Conservation (phyloP, 1,139 yeast genomes). For the Debaryomycetaceae sp. region DNA sequence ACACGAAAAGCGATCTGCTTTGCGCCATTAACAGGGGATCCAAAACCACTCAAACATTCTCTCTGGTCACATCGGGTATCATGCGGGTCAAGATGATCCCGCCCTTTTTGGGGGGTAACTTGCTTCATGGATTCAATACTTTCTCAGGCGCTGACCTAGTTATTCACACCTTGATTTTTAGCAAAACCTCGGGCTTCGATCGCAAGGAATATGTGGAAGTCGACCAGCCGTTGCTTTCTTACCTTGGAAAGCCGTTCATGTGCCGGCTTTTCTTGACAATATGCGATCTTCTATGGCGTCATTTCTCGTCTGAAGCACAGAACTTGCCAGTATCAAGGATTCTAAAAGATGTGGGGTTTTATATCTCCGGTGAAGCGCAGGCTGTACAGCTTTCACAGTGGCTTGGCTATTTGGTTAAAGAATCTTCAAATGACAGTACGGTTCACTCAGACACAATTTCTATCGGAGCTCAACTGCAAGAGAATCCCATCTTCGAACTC, state of each 20-base stretch:
- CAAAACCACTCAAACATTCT: conserved; percentile 26
- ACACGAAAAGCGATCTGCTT: too few relatives aligned
- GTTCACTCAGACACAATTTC: not conserved
- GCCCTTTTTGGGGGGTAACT: conserved; percentile 2
- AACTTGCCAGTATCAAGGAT: too few relatives aligned
- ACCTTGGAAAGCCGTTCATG: conserved; percentile 15
- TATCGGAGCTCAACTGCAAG: not conserved
- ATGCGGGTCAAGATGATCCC: conserved; percentile 1
- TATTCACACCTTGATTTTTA: too few relatives aligned
- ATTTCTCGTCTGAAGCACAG: too few relatives aligned
- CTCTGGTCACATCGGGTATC: conserved; percentile 20
- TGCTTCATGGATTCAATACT: not conserved
- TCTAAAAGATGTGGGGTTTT: too few relatives aligned
- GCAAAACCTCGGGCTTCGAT: too few relatives aligned
- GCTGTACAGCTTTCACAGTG: conserved; percentile 11
- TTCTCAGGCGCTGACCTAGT: conserved; percentile 5
- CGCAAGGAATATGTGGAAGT: too few relatives aligned
- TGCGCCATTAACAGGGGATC: conserved; percentile 32
- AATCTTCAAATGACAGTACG: not conserved
- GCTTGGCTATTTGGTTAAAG: conserved; percentile 3
- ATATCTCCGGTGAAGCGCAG: conserved; percentile 4
- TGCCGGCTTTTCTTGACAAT: conserved; percentile 5
- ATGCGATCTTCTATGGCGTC: not conserved
- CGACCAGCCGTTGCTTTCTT: conserved; percentile 23
- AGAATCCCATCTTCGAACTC: not conserved